Evolutionary conservation across 2,329 filamentous ascomycete species (phyloP), one percentile per base, ranked within the genome.

Genomic region (Dryadomyces quercus-mongolicae): DNA sequence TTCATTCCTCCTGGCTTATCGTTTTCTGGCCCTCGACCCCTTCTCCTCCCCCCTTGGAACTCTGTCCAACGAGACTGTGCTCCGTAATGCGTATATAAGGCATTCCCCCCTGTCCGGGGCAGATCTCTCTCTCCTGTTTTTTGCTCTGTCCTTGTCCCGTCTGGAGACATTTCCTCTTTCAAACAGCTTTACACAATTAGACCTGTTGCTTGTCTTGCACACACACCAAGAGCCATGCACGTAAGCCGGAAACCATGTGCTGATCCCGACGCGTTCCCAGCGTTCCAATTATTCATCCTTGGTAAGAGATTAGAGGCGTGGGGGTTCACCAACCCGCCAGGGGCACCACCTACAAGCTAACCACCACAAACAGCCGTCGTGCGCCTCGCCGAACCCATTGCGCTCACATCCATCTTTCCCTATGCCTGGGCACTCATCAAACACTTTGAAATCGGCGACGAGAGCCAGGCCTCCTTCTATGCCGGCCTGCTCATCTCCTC

Each of bases 341-440:
- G 36, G 36, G 36, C 36, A 40, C 10, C 36, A 40, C 3, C 36
- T 16, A 40, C 36, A 4, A 16, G 36, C 36, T 40, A 40, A 40
- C 36, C 36, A 40, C 36, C 36, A 40, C 15, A 13, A 12, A 5
- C 62, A 95, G 90, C 89, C 67, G 88, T 95, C 74, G 91, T 94
- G 65, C 88, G 91, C 59, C 81, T 96, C 61, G 88, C 90, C 53
- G 91, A 96, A 69, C 91, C 91, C 21, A 92, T 96, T 62, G 90
- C 91, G 51, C 79, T 96, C 59, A 95, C 90, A 1, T 93, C 88
- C 64, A 93, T 95, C 68, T 94, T 92, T 63, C 91, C 91, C 20
- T 96, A 95, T 68, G 88, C 88, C 57, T 94, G 86, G 86, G 79
- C 85, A 57, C 82, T 92, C 61, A 84, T 92, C 60, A 87, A 87